Conservation (phyloP, 2,329 filamentous ascomycete species). For the Cryoendolithus antarcticus region DNA sequence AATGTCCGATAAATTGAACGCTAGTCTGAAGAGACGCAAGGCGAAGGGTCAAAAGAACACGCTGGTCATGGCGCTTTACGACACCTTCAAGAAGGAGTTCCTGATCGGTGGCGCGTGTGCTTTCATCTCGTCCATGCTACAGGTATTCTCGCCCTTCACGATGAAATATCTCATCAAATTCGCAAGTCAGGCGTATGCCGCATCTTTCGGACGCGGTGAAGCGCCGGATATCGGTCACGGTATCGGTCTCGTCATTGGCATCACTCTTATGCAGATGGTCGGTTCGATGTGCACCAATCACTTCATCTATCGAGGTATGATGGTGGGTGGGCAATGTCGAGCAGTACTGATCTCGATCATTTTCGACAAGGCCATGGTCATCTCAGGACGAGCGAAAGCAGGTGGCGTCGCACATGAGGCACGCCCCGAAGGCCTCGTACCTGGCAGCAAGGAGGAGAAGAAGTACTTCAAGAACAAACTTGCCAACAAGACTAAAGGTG, state of each 20-base stretch:
- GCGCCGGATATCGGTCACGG: slow-evolving; percentile 61
- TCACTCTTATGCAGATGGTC: slow-evolving; percentile 72
- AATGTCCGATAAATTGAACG: slow-evolving; percentile 53
- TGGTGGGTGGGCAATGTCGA: slow-evolving; percentile 73
- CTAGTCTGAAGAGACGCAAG: slow-evolving; percentile 50
- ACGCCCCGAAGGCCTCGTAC: slow-evolving; percentile 29
- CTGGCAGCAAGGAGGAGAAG: slow-evolving; percentile 38
- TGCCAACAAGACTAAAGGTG: slow-evolving; percentile 33
- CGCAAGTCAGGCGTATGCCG: slow-evolving; percentile 64
- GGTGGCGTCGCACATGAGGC: slow-evolving; percentile 46
- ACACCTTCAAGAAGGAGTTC: slow-evolving; percentile 77
- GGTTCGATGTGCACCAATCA: slow-evolving; percentile 77
- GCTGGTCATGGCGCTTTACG: slow-evolving; percentile 68
- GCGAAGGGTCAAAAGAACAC: slow-evolving; percentile 56
- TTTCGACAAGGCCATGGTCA: slow-evolving; percentile 82
- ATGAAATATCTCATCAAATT: slow-evolving; percentile 80
- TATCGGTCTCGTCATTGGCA: slow-evolving; percentile 70
- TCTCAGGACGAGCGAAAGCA: slow-evolving; percentile 78
- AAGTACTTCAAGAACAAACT: slow-evolving; percentile 38
- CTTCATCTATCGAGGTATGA: slow-evolving; percentile 86
- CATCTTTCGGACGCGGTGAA: slow-evolving; percentile 37
- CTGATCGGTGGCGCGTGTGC: slow-evolving; percentile 71
- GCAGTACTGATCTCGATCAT: slow-evolving; percentile 74
- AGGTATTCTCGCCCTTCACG: slow-evolving; percentile 74
- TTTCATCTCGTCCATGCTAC: slow-evolving; percentile 54